These are phyloP conservation scores for Quillaja saponaria DNA, from an alignment of 306 rosid genomes.

Conservation along the genomic window DNA sequence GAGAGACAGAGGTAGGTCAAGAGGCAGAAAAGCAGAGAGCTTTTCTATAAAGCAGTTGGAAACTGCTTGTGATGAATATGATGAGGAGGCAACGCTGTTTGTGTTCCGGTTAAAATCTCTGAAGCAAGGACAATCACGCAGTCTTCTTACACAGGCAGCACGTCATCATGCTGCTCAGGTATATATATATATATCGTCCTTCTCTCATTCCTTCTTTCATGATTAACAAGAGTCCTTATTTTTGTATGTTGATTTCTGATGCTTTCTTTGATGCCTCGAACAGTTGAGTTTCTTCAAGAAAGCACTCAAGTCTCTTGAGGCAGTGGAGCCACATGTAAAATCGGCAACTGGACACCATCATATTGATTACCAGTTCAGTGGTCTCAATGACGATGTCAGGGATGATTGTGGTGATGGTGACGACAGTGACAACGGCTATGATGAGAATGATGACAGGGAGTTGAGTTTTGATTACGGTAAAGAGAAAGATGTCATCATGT, in stretches of 20 bases:
- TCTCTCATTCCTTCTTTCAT: constrained; percentile 16
- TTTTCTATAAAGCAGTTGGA: constrained; percentile 75
- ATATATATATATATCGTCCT: constrained; percentile 23
- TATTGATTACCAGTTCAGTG: constrained; percentile 87
- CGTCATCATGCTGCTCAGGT: constrained; percentile 99
- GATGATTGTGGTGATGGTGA: constrained; percentile 51
- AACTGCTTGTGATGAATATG: constrained; percentile 87
- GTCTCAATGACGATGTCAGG: constrained; percentile 74
- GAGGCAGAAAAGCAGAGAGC: constrained; percentile 68
- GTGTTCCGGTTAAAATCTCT: constrained; percentile 95
- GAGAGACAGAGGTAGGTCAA: constrained; percentile 80
- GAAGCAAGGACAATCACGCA: constrained; percentile 94
- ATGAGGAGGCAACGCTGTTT: constrained; percentile 86
- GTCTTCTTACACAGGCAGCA: constrained; percentile 98
- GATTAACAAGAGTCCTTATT: constrained; percentile 3
- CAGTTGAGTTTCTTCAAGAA: constrained; percentile 87
- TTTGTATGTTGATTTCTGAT: constrained; percentile 25
- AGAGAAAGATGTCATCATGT: constrained; percentile 56
- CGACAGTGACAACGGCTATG: constrained; percentile 46
- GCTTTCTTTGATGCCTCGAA: constrained; percentile 37
- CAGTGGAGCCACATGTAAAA: constrained; percentile 85
- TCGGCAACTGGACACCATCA: constrained; percentile 80
- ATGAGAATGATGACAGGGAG: constrained; percentile 75
- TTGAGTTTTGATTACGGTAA: constrained; percentile 79
- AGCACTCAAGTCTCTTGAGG: constrained; percentile 81